Percentiles rank a stretch among this genome's conserved stretches.
Conservation (phyloP, 148 eudicot species). For the Arctostaphylos glauca region DNA sequence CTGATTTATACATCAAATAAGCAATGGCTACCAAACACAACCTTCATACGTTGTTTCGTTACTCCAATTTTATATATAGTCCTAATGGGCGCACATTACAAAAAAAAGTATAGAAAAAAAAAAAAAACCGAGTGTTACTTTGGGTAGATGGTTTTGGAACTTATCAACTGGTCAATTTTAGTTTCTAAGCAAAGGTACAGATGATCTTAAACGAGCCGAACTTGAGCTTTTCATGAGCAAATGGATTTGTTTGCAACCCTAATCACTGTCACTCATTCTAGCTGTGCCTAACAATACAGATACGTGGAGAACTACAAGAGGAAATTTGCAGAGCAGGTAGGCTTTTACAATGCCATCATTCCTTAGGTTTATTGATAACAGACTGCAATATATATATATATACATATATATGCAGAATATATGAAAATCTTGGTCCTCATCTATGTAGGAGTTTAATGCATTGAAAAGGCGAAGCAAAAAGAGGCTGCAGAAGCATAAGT, state of each 20-base stretch:
- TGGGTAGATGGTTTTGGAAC: conserved; percentile 3
- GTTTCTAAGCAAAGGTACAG: neutral
- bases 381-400: neutral
- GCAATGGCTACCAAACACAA: too few species aligned
- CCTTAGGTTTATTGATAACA: neutral
- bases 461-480: conserved; percentile 54
- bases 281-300: conserved; percentile 36
- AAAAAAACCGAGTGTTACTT: too few species aligned
- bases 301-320: conserved; percentile 58
- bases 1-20: too few species aligned
- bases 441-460: conserved; percentile 55
- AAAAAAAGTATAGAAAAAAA: too few species aligned
- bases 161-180: neutral
- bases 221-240: neutral
- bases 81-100: too few species aligned
- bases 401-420: neutral
- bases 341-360: neutral
- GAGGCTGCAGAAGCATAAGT: conserved; percentile 34
- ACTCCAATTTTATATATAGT: too few species aligned
- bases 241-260: neutral
- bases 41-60: too few species aligned
- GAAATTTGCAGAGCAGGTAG: conserved; percentile 78
- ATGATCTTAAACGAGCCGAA: neutral
- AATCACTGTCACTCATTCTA: conserved; percentile 16
- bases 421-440: neutral